Evolutionary conservation across 2,329 filamentous ascomycete species (phyloP).

Genomic region (Aspergillus phoenicis): DNA sequence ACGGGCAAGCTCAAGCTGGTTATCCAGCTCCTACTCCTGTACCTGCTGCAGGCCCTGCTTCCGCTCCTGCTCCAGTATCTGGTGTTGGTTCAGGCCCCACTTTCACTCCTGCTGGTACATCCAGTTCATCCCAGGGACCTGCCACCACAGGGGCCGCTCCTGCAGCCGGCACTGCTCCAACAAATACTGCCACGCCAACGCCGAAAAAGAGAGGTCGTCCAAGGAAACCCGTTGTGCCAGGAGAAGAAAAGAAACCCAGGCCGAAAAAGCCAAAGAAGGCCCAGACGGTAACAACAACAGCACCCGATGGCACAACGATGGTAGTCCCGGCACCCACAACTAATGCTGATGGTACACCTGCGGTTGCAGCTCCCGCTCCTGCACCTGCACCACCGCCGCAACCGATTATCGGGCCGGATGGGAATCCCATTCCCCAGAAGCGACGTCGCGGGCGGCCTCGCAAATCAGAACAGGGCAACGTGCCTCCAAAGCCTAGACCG

Average conservation of each 20-base stretch:
- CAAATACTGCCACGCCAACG: slow-evolving; percentile 7
- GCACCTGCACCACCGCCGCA: slow-evolving; percentile 8
- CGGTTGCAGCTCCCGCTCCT: slow-evolving; percentile 1
- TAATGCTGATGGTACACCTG: slow-evolving; percentile 10
- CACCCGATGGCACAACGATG: slow-evolving; percentile 8
- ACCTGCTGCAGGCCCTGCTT: neutral
- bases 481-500: slow-evolving; percentile 26
- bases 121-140: neutral
- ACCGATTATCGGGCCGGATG: slow-evolving; percentile 19
- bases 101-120: neutral
- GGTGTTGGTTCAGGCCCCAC: neutral
- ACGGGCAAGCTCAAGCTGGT: slow-evolving; percentile 17
- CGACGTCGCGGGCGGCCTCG: slow-evolving; percentile 29
- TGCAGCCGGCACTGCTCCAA: neutral
- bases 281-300: slow-evolving; percentile 27
- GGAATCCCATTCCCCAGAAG: slow-evolving; percentile 24
- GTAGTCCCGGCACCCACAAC: slow-evolving; percentile 14
- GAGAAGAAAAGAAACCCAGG: slow-evolving; percentile 23
- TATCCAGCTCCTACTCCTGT: slow-evolving; percentile 5
- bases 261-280: slow-evolving; percentile 20
- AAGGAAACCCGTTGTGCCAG: slow-evolving; percentile 27
- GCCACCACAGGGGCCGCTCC: neutral
- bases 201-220: slow-evolving; percentile 36
- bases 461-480: slow-evolving; percentile 24
- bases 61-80: neutral